Conservation (phyloP, 2,329 filamentous ascomycete genomes). For the Didymella segeticola region DNA sequence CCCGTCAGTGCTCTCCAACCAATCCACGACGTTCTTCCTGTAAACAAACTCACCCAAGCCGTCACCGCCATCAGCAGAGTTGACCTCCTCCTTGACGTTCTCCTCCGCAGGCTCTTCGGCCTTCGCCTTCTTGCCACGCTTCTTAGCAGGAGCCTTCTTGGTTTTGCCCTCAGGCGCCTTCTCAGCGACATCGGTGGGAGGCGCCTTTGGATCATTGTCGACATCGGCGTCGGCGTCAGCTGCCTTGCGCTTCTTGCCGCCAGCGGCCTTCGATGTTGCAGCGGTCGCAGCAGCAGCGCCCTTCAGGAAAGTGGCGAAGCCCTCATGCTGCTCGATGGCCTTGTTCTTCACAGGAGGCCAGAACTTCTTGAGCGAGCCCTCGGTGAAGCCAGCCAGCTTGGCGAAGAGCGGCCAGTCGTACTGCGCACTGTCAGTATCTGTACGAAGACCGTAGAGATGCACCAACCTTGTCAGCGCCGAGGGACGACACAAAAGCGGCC, state of each 20-base stretch:
- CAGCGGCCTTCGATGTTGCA: conserved; percentile 6
- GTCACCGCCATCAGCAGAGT: conserved; percentile 25
- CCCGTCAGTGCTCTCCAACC: conserved; percentile 22
- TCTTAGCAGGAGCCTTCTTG: conserved; percentile 26
- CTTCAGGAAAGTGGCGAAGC: conserved; percentile 30
- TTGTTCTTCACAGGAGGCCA: conserved; percentile 43
- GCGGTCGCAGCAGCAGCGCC: conserved; percentile 3
- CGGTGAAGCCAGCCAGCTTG: conserved; percentile 37
- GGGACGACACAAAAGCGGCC: conserved; percentile 38
- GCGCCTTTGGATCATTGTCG: conserved; percentile 6
- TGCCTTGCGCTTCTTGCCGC: conserved; percentile 35
- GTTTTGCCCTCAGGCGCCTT: conserved; percentile 8
- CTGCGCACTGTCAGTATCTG: conserved; percentile 15
- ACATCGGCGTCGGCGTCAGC: conserved; percentile 12
- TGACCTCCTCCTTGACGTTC: conserved; percentile 13
- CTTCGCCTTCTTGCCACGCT: conserved; percentile 31
- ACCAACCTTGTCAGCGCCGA: conserved; percentile 37
- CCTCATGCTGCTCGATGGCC: conserved; percentile 29
- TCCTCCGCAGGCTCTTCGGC: conserved; percentile 19
- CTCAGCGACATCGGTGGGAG: neutral
- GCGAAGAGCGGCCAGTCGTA: conserved; percentile 42
- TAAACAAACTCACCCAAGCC: conserved; percentile 25
- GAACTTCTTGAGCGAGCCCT: conserved; percentile 43
- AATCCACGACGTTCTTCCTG: conserved; percentile 12
- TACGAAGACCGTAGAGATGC: neutral